phyloP scores from a whole-genome alignment of 2,329 filamentous ascomycete genomes.

The Diaporthe sp. region DNA sequence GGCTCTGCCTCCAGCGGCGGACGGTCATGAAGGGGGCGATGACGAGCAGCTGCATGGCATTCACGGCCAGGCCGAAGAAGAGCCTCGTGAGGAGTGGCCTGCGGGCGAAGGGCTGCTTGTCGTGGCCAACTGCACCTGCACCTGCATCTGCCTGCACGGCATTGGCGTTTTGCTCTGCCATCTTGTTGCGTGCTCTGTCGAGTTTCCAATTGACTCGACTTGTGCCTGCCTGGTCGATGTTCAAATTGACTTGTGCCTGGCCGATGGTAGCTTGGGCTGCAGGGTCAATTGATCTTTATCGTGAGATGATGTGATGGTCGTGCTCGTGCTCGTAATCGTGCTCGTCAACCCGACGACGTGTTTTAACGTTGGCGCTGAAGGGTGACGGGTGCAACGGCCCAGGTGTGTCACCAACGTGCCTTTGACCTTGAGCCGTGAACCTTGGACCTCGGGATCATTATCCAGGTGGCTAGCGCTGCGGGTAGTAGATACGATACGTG shows the following conservation, averaged over 20 bases:
- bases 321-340: background rate
- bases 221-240: too few species aligned
- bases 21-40: slow-evolving; percentile 9
- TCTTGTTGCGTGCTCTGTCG: too few species aligned
- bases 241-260: too few species aligned
- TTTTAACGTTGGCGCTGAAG: background rate
- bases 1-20: slow-evolving; percentile 19
- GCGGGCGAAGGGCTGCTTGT: background rate
- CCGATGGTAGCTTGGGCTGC: background rate
- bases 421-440: background rate
- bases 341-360: background rate
- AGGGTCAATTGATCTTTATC: background rate
- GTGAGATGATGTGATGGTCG: background rate
- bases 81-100: slow-evolving; percentile 22
- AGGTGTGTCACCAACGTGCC: background rate
- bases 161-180: background rate
- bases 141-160: background rate
- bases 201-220: too few species aligned
- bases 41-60: slow-evolving; percentile 25
- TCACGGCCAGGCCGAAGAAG: background rate
- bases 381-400: background rate
- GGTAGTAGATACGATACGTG: too few species aligned
- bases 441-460: background rate
- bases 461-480: too few species aligned
- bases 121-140: background rate